Evolutionary conservation across 495 filamentous ascomycete species (phyloP).

Genomic region (Pyrenopolyporus hunteri): DNA sequence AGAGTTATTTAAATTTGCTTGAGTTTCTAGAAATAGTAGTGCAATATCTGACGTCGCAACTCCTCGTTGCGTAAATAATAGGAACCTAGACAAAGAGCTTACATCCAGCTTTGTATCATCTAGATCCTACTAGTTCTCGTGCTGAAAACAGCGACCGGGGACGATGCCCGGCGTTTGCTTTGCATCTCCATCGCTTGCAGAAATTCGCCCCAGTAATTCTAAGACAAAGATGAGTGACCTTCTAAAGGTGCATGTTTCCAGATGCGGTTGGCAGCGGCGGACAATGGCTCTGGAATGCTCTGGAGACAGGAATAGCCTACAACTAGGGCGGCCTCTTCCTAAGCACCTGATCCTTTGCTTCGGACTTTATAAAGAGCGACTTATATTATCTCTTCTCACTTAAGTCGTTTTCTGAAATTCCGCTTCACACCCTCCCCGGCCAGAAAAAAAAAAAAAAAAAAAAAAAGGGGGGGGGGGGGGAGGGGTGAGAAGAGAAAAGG

Average conservation of each 20-base stretch:
- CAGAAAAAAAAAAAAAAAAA: neutral
- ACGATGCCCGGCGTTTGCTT: conserved; percentile 15
- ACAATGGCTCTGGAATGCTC: conserved; percentile 26
- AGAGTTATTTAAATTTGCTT: neutral
- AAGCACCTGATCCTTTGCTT: neutral
- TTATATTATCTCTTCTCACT: no score
- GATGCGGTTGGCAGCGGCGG: conserved; percentile 19
- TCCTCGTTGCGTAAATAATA: conserved; percentile 34
- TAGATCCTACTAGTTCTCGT: neutral
- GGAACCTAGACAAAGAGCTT: conserved; percentile 31
- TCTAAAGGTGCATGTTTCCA: conserved; percentile 3
- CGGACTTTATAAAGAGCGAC: conserved; percentile 5
- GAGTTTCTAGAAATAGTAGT: neutral
- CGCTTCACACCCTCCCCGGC: neutral
- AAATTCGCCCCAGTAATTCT: neutral
- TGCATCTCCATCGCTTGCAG: conserved; percentile 25
- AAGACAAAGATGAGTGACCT: conserved; percentile 22
- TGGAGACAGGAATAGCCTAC: neutral
- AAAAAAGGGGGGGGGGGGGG: no score
- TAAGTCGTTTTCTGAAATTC: neutral
- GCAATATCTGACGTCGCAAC: neutral
- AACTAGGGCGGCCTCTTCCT: neutral
- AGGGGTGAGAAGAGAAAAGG: no score
- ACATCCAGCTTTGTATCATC: conserved; percentile 19
- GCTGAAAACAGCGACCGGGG: conserved; percentile 31